Evolutionary conservation across 306 rosid genomes (phyloP).

Genomic region (Hippophae tibetana): DNA sequence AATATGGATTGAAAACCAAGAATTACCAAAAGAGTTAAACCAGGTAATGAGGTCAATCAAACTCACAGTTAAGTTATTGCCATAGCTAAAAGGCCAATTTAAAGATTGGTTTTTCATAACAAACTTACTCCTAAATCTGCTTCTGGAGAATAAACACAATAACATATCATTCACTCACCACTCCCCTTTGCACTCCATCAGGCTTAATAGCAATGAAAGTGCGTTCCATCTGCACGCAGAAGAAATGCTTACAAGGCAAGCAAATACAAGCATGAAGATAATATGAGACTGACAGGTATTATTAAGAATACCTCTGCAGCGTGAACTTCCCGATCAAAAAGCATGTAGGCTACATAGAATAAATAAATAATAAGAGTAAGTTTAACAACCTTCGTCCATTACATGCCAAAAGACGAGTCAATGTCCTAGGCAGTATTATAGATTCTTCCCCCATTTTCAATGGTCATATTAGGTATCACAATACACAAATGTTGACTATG

Average conservation of each 20-base stretch:
- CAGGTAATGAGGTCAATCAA: too few relatives aligned
- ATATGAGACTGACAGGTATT: conserved; percentile 1
- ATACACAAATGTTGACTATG: too few relatives aligned
- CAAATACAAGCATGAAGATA: conserved; percentile 8
- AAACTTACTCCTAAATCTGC: too few relatives aligned
- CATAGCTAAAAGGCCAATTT: too few relatives aligned
- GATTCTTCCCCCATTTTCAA: too few relatives aligned
- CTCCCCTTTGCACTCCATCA: conserved; percentile 92
- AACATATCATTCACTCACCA: conserved; percentile 34
- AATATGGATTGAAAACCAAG: background rate
- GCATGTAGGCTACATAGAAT: conserved; percentile 54
- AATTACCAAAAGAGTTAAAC: too few relatives aligned
- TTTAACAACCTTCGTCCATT: too few relatives aligned
- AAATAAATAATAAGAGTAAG: background rate
- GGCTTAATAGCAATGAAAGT: conserved; percentile 97
- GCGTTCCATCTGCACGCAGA: conserved; percentile 55
- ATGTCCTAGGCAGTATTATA: too few relatives aligned
- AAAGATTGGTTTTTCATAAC: too few relatives aligned
- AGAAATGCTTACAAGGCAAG: conserved; percentile 6
- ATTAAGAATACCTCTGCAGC: conserved; percentile 73
- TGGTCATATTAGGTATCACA: too few relatives aligned
- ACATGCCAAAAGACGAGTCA: too few relatives aligned
- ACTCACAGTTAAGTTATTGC: too few relatives aligned
- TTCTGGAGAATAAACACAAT: background rate
- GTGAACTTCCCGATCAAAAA: conserved; percentile 85